Evolutionary conservation across 306 rosid species (phyloP).

Genomic region (Begonia masoniana): DNA sequence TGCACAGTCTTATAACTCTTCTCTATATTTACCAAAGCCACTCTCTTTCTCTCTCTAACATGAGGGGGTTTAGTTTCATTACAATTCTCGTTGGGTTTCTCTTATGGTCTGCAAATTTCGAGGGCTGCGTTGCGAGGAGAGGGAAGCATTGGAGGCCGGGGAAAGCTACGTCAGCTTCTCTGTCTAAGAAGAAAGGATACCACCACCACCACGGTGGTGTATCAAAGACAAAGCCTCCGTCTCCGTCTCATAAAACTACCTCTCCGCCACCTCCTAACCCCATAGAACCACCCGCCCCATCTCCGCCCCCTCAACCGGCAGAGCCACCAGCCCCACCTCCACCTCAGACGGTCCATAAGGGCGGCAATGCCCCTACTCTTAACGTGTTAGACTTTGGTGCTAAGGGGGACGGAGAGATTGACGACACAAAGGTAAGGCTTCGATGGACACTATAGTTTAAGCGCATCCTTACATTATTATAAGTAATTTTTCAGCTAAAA

Average conservation of each 20-base stretch:
- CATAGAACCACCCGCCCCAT: slow-evolving; percentile 15
- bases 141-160: slow-evolving; percentile 76
- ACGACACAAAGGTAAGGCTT: slow-evolving; percentile 70
- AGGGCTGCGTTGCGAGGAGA: slow-evolving; percentile 79
- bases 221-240: slow-evolving; percentile 47
- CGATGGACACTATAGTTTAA: background rate
- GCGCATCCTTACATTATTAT: too few species aligned
- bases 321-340: slow-evolving; percentile 16
- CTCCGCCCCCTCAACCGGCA: slow-evolving; percentile 13
- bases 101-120: slow-evolving; percentile 66
- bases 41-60: slow-evolving; percentile 17
- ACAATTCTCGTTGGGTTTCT: slow-evolving; percentile 41
- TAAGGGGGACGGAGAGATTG: slow-evolving; percentile 67
- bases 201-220: slow-evolving; percentile 33
- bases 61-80: slow-evolving; percentile 44
- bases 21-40: background rate
- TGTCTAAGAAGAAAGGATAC: slow-evolving; percentile 53
- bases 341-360: slow-evolving; percentile 23
- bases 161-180: slow-evolving; percentile 39
- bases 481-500: too few species aligned
- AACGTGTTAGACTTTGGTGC: slow-evolving; percentile 90
- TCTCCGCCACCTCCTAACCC: slow-evolving; percentile 26
- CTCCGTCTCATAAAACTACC: slow-evolving; percentile 16
- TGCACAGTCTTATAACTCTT: too few species aligned
- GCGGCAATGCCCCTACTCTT: slow-evolving; percentile 23